A percentile compares a stretch with the other conserved stretches of the same genome.
phyloP scores from a whole-genome alignment of 192 early-diverging fungal genomes.

The Coemansia sp. region DNA sequence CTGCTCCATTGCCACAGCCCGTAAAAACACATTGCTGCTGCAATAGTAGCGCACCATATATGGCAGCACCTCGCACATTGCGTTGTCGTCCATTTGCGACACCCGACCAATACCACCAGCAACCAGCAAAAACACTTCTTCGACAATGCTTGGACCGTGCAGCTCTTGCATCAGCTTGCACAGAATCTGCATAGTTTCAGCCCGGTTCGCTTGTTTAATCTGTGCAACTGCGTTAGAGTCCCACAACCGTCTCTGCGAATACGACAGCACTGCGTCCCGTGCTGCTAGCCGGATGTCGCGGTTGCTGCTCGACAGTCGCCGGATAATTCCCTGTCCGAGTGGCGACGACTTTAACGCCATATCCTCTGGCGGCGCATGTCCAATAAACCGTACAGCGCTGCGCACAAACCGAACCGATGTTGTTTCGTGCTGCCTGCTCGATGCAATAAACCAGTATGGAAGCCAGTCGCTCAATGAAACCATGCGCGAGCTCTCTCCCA shows the following conservation, averaged over 20 bases:
- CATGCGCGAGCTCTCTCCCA: background rate
- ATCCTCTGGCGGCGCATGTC: slow-evolving; percentile 42
- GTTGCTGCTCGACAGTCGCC: slow-evolving; percentile 41
- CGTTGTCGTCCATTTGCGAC: slow-evolving; percentile 17
- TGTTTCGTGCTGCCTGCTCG: slow-evolving; percentile 22
- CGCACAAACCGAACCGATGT: slow-evolving; percentile 34
- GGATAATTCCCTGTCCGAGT: slow-evolving; percentile 39
- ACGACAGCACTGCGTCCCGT: slow-evolving; percentile 33
- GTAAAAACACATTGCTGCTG: slow-evolving; percentile 42
- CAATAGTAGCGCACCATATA: slow-evolving; percentile 43
- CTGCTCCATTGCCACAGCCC: slow-evolving; percentile 54
- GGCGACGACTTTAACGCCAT: slow-evolving; percentile 33
- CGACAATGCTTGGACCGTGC: slow-evolving; percentile 24
- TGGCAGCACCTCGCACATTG: slow-evolving; percentile 25
- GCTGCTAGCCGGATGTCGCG: slow-evolving; percentile 50
- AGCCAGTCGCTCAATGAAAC: slow-evolving; percentile 49
- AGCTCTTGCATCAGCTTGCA: slow-evolving; percentile 9
- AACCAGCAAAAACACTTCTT: slow-evolving; percentile 43
- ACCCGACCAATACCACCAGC: slow-evolving; percentile 45
- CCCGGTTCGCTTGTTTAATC: slow-evolving; percentile 29
- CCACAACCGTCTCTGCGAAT: slow-evolving; percentile 5
- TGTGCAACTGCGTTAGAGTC: slow-evolving; percentile 18
- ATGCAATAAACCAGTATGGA: slow-evolving; percentile 53
- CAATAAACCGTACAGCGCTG: slow-evolving; percentile 35
- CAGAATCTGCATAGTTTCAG: slow-evolving; percentile 28